A percentile compares a stretch with the other conserved stretches of the same genome.
Evolutionary conservation across 495 filamentous ascomycete genomes (phyloP).

Genomic region (Penicillium daleae): DNA sequence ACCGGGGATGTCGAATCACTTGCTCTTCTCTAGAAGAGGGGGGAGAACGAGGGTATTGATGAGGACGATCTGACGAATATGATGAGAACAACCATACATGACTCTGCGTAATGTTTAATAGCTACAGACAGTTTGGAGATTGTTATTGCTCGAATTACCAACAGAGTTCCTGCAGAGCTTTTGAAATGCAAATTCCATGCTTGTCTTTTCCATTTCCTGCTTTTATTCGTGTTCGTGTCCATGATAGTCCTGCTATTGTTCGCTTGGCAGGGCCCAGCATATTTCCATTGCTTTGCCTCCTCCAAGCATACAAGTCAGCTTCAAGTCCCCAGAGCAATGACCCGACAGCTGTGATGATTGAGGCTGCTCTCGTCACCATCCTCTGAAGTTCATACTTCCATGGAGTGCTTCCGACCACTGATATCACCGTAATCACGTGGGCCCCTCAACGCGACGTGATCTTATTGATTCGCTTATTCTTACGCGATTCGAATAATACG

Average conservation of each 20-base stretch:
- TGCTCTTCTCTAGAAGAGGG: too few relatives aligned
- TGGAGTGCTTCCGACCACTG: neutral
- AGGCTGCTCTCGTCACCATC: neutral
- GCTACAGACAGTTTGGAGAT: neutral
- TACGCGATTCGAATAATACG: neutral
- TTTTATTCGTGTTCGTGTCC: too few relatives aligned
- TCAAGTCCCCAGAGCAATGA: neutral
- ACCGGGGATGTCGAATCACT: too few relatives aligned
- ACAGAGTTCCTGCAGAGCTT: neutral
- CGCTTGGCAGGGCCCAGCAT: neutral
- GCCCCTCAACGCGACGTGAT: neutral
- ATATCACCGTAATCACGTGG: neutral
- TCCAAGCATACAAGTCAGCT: neutral
- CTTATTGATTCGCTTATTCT: slow-evolving; percentile 1
- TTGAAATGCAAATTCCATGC: too few relatives aligned
- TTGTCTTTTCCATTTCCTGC: too few relatives aligned
- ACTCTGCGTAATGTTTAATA: neutral
- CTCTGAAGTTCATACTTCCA: neutral
- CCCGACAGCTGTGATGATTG: neutral
- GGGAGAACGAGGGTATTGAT: too few relatives aligned
- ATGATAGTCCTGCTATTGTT: too few relatives aligned
- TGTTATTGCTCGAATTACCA: neutral
- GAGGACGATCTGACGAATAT: neutral
- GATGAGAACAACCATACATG: neutral
- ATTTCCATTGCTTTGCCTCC: neutral